These are phyloP conservation scores for Apiospora phragmitis DNA, from an alignment of 2,329 filamentous ascomycete species.

Conservation along the genomic window DNA sequence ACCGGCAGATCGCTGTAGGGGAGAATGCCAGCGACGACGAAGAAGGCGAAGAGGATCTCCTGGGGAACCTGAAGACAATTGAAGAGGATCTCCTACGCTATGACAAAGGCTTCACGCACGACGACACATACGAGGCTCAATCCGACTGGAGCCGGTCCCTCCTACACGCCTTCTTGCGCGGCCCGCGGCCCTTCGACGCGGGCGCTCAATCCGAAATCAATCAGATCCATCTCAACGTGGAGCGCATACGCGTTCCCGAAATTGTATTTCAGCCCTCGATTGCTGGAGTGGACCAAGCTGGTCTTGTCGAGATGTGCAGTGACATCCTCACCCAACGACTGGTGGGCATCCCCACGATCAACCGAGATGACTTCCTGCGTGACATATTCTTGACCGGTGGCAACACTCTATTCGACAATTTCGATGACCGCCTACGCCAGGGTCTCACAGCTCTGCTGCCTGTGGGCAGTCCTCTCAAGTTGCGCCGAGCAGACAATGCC, in stretches of 20 bases:
- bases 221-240: slow-evolving; percentile 94
- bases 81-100: slow-evolving; percentile 84
- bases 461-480: slow-evolving; percentile 62
- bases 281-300: slow-evolving; percentile 89
- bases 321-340: slow-evolving; percentile 88
- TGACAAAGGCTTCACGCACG: slow-evolving; percentile 86
- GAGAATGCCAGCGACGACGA: slow-evolving; percentile 79
- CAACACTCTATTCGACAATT: slow-evolving; percentile 81
- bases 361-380: slow-evolving; percentile 70
- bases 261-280: slow-evolving; percentile 92
- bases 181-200: slow-evolving; percentile 81
- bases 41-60: slow-evolving; percentile 88
- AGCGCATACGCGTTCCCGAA: slow-evolving; percentile 91
- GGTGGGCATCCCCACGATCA: slow-evolving; percentile 44
- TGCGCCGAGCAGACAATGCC: slow-evolving; percentile 74
- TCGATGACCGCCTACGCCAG: slow-evolving; percentile 76
- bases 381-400: slow-evolving; percentile 97
- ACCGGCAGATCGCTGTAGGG: slow-evolving; percentile 86
- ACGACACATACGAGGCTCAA: slow-evolving; percentile 88
- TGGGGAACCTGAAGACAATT: slow-evolving; percentile 69
- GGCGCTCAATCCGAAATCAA: slow-evolving; percentile 77
- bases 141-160: slow-evolving; percentile 93
- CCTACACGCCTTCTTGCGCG: slow-evolving; percentile 85
- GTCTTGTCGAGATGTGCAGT: slow-evolving; percentile 86
- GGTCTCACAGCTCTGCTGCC: slow-evolving; percentile 76